Conservation (phyloP, 805 yeast species). For the Nakazawaea wyomingensis region DNA sequence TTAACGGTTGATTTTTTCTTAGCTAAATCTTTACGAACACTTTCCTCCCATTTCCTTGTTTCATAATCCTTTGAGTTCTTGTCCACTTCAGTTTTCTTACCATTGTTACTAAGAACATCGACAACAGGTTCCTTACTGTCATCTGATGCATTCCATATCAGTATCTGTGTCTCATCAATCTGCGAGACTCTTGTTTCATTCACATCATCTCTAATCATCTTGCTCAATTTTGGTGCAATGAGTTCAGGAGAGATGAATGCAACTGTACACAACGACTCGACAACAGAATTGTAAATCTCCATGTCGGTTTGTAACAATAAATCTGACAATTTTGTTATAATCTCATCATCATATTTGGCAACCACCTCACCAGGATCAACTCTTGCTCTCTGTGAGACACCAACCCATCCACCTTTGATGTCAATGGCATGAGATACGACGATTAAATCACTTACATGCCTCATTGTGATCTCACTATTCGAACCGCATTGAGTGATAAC, state of each 20-base stretch:
- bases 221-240: constrained; percentile 46
- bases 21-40: constrained; percentile 68
- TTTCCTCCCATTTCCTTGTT: constrained; percentile 85
- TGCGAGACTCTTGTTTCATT: constrained; percentile 27
- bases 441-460: constrained; percentile 34
- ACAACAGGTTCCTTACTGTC: constrained; percentile 56
- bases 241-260: constrained; percentile 57
- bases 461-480: constrained; percentile 22
- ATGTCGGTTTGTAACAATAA: constrained; percentile 24
- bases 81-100: constrained; percentile 39
- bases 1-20: constrained; percentile 40
- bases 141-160: constrained; percentile 64
- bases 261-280: constrained; percentile 40
- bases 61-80: constrained; percentile 83
- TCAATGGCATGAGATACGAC: constrained; percentile 40
- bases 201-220: constrained; percentile 39
- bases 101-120: constrained; percentile 50
- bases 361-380: constrained; percentile 64
- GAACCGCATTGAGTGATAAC: constrained; percentile 28
- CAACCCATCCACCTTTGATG: constrained; percentile 67
- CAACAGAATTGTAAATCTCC: constrained; percentile 47
- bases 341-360: constrained; percentile 17
- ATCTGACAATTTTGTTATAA: constrained; percentile 19
- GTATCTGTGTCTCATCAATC: constrained; percentile 45
- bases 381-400: constrained; percentile 52